Conservation (phyloP, 2,329 filamentous ascomycete species). For the Pseudogymnoascus sp. region DNA sequence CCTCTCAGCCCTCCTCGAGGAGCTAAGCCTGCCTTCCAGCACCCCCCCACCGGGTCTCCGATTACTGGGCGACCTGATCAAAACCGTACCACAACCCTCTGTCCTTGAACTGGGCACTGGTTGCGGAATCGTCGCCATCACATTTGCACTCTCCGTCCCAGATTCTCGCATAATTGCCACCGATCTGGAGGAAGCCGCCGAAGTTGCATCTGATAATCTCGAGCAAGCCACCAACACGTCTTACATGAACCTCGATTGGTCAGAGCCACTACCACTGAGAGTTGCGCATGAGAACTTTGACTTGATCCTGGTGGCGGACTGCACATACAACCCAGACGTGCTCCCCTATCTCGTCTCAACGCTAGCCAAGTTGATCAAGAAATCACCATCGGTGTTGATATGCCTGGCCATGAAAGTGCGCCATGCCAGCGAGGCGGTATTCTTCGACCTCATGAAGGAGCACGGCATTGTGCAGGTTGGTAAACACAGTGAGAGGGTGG, state of each 20-base stretch:
- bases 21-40: not conserved
- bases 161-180: constrained; percentile 49
- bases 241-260: constrained; percentile 55
- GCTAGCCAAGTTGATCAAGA: constrained; percentile 33
- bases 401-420: constrained; percentile 63
- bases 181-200: constrained; percentile 58
- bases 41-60: not conserved
- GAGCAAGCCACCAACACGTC: constrained; percentile 25
- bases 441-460: constrained; percentile 55
- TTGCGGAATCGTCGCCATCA: constrained; percentile 62
- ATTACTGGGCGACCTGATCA: not conserved
- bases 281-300: constrained; percentile 40
- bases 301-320: constrained; percentile 61
- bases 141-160: constrained; percentile 38
- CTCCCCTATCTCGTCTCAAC: constrained; percentile 57
- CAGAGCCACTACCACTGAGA: constrained; percentile 37
- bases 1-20: constrained; percentile 30
- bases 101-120: constrained; percentile 62
- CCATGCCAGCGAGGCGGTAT: constrained; percentile 59
- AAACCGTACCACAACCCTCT: constrained; percentile 32
- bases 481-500: constrained; percentile 6
- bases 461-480: constrained; percentile 29
- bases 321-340: constrained; percentile 67
- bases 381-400: constrained; percentile 21
- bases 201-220: constrained; percentile 51